Evolutionary conservation across 2,329 filamentous ascomycete genomes (phyloP).

Genomic region (Bertia moriformis): DNA sequence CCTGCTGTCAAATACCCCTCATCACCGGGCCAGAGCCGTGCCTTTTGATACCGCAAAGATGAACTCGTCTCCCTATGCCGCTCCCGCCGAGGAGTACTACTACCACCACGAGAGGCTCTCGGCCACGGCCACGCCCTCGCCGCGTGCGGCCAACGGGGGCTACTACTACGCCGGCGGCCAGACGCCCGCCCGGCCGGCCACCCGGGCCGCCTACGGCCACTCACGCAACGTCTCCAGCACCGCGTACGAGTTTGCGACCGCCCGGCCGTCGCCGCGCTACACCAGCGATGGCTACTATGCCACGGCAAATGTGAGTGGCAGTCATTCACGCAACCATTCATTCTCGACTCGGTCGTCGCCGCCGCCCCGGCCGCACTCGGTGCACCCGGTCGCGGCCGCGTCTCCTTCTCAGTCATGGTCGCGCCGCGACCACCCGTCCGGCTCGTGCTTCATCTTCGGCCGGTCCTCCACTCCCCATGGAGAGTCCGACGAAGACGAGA

Average conservation of each 20-base stretch:
- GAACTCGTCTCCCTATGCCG: slow-evolving; percentile 22
- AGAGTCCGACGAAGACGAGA: slow-evolving; percentile 52
- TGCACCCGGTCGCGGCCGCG: slow-evolving; percentile 30
- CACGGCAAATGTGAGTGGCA: slow-evolving; percentile 51
- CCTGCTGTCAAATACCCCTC: neutral
- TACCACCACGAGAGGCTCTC: slow-evolving; percentile 30
- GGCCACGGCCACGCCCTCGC: slow-evolving; percentile 37
- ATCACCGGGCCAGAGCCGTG: neutral
- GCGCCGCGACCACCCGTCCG: too few species aligned
- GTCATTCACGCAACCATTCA: slow-evolving; percentile 30
- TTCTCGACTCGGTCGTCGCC: too few species aligned
- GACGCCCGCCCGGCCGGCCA: slow-evolving; percentile 36
- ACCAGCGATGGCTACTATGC: slow-evolving; percentile 48
- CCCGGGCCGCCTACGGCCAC: slow-evolving; percentile 26
- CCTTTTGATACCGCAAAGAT: slow-evolving; percentile 1
- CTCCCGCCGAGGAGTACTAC: slow-evolving; percentile 31
- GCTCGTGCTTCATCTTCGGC: too few species aligned
- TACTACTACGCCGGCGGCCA: slow-evolving; percentile 26
- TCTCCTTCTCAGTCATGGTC: too few species aligned
- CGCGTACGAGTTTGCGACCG: slow-evolving; percentile 24
- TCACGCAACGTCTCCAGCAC: slow-evolving; percentile 26
- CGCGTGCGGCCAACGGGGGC: slow-evolving; percentile 23
- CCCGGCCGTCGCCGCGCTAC: slow-evolving; percentile 44
- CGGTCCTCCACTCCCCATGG: slow-evolving; percentile 36
- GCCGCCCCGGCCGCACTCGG: slow-evolving; percentile 13